Conservation (phyloP, 768 basidiomycete genomes). For the Agrocybe praecox region DNA sequence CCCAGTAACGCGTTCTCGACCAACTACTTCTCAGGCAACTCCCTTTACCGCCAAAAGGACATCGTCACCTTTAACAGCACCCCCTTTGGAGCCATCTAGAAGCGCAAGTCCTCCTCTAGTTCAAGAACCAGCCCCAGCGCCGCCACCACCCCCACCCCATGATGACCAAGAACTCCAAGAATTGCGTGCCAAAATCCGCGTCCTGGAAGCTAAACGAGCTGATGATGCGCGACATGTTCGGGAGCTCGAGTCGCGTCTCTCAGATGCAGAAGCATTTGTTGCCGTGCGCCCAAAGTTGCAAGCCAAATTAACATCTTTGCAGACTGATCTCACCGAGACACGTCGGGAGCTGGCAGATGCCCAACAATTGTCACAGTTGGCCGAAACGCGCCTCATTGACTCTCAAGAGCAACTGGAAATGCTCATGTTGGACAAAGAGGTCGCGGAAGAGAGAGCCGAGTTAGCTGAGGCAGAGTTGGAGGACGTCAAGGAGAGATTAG, state of each 20-base stretch:
- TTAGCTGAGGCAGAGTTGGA: conserved; percentile 76
- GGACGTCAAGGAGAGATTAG: conserved; percentile 75
- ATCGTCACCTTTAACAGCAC: conserved; percentile 41
- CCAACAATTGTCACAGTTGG: conserved; percentile 70
- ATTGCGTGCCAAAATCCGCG: conserved; percentile 78
- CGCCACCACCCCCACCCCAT: conserved; percentile 20
- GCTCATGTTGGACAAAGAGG: conserved; percentile 93
- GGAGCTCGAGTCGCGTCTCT: conserved; percentile 81
- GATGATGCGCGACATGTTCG: conserved; percentile 87
- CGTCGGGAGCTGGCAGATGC: conserved; percentile 79
- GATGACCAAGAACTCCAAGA: conserved; percentile 77
- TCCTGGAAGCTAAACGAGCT: conserved; percentile 83
- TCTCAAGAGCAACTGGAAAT: conserved; percentile 92
- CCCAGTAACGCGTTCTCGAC: conserved; percentile 31
- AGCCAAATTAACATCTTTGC: conserved; percentile 80
- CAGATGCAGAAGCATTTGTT: conserved; percentile 83
- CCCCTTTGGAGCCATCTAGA: conserved; percentile 25
- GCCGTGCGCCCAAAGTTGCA: conserved; percentile 88
- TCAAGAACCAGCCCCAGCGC: background rate
- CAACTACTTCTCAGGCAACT: conserved; percentile 22
- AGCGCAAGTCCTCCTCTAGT: background rate
- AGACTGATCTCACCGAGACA: conserved; percentile 76
- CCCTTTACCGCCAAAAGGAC: conserved; percentile 33
- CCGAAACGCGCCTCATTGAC: conserved; percentile 74
- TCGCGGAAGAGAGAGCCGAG: conserved; percentile 93